Evolutionary conservation across 805 yeast species (phyloP).

Genomic region (Metahyphopichia silvanorum): DNA sequence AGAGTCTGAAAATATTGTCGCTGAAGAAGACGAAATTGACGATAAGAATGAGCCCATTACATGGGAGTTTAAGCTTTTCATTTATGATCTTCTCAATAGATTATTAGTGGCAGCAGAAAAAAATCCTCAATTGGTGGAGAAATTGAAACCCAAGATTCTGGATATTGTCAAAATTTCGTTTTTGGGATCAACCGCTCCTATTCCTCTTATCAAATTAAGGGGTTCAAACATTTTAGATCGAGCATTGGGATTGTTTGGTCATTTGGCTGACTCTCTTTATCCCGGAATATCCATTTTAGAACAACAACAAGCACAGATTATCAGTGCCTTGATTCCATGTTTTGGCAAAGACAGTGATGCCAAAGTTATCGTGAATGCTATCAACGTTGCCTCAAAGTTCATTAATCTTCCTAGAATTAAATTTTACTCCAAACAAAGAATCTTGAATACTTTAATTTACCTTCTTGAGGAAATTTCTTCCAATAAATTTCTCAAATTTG

Average conservation of each 20-base stretch:
- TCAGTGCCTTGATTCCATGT: conserved; percentile 85
- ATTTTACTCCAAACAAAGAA: conserved; percentile 42
- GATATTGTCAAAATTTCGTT: conserved; percentile 78
- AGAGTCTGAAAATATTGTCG: conserved; percentile 40
- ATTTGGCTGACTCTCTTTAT: conserved; percentile 65
- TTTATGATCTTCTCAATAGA: conserved; percentile 45
- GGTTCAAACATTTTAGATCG: conserved; percentile 69
- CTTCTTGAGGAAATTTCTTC: conserved; percentile 61
- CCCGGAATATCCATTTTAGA: conserved; percentile 71
- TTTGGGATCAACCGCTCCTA: conserved; percentile 72
- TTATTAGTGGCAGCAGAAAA: conserved; percentile 38
- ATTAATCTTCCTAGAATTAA: conserved; percentile 46
- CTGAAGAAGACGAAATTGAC: conserved; percentile 26
- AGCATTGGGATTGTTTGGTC: conserved; percentile 58
- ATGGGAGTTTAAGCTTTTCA: conserved; percentile 53
- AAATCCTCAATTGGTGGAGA: conserved; percentile 36
- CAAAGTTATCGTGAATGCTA: conserved; percentile 70
- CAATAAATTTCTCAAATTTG: conserved; percentile 45
- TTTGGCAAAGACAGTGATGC: conserved; percentile 73
- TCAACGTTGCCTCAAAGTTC: conserved; percentile 74
- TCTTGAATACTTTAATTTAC: conserved; percentile 61
- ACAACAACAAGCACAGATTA: conserved; percentile 93
- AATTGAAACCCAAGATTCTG: conserved; percentile 44
- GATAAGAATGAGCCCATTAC: conserved; percentile 53
- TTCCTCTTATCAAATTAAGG: conserved; percentile 52